Base-by-base conservation (phyloP, 2,329 filamentous ascomycete genomes). In the Microdochium bolleyi region DNA sequence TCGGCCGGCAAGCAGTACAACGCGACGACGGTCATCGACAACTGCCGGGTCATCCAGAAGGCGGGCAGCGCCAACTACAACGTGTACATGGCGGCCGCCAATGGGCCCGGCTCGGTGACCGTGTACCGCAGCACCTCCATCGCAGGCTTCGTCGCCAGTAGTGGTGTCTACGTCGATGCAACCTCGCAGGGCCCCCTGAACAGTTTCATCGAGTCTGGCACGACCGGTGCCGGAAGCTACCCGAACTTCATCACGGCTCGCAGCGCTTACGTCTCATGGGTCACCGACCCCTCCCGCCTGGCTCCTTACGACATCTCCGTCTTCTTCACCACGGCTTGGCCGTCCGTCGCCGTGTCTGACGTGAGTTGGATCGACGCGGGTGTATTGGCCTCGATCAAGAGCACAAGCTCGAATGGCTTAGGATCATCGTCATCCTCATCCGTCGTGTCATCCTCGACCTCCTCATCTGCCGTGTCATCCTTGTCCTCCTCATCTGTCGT, bases 1-100 rank as follows among this genome's bases (percentile, higher is more conserved):
- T 55, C 56, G 4, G 61, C 58, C 9, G 56, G 57, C 27, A 68
- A 57, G 4, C 55, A 60, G 7, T 65, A 68, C 57, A 66, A 73
- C 53, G 73, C 73, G 0, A 73, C 68, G 0, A 59, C 70, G 2
- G 67, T 74, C 0, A 62, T 75, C 21, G 73, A 76, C 52, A 67
- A 64, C 7, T 70, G 67, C 37, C 61, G 62, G 1, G 61, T 76
- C 13, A 56, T 62, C 10, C 67, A 68, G 37, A 63, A 70, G 54
- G 24, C 60, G 0, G 64, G 65, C 21, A 61, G 55, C 2, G 61
- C 63, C 4, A 73, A 70, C 48, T 68, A 60, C 24, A 67, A 69
- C 19, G 71, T 75, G 10, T 75, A 64, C 51, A 56, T 77, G 14
- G 71, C 70, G 1, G 66, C 71, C 4, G 70, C 70, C 1, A 74